phyloP scores from a whole-genome alignment of 441 rosid genomes.

The Biscutella laevigata region DNA sequence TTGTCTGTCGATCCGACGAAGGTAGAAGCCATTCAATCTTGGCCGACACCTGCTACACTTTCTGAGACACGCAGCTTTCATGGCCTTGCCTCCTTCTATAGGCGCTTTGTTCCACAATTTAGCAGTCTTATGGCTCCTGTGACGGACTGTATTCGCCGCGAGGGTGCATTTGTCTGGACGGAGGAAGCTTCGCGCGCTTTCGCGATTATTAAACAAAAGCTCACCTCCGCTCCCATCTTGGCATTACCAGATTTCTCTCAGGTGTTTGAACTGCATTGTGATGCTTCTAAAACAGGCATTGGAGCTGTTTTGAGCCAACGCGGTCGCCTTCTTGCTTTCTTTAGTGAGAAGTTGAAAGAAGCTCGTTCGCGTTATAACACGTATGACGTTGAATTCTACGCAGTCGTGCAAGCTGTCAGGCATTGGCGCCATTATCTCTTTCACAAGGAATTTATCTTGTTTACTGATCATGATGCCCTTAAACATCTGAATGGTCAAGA shows the following conservation, averaged over 20 bases:
- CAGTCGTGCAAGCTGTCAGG: not conserved
- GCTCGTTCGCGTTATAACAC: not conserved
- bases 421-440: not conserved
- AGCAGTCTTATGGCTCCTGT: not conserved
- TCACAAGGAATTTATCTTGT: not conserved
- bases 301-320: not conserved
- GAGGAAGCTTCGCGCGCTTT: accelerated
- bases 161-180: not conserved
- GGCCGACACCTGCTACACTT: not conserved
- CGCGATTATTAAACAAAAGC: accelerated
- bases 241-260: accelerated
- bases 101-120: not conserved
- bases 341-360: not conserved
- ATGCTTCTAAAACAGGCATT: accelerated
- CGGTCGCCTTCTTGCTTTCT: not conserved
- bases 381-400: not conserved
- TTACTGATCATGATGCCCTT: not conserved
- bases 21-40: accelerated
- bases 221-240: not conserved
- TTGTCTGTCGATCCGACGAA: not conserved
- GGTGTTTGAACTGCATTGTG: not conserved
- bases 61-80: not conserved
- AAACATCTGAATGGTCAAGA: not conserved
- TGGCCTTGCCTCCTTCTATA: not conserved
- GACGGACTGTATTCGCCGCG: not conserved